These are phyloP conservation scores for Trichoderma virens DNA, from an alignment of 495 filamentous ascomycete genomes.

Conservation along the genomic window DNA sequence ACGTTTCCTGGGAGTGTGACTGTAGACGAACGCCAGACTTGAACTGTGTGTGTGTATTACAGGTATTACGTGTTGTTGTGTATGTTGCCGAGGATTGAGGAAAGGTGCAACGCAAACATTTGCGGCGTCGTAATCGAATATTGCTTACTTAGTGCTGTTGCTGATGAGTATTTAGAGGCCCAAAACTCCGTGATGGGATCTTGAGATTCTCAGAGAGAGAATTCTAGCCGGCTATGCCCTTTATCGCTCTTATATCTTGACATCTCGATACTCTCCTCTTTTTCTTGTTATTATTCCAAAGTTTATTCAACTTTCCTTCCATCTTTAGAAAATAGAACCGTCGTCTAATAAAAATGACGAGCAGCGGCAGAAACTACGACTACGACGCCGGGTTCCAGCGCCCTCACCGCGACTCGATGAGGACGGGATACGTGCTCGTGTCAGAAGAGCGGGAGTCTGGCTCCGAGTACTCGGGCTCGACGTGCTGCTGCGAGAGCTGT, in stretches of 20 bases:
- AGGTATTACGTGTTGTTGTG: not conserved
- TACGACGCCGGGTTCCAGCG: not conserved
- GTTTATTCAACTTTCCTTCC: too few relatives aligned
- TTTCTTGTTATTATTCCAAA: too few relatives aligned
- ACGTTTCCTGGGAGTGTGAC: not conserved
- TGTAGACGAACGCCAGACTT: not conserved
- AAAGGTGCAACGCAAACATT: constrained; percentile 5
- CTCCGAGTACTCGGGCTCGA: not conserved
- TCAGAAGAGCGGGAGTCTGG: not conserved
- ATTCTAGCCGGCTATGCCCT: not conserved
- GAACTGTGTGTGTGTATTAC: not conserved
- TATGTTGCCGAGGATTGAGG: not conserved
- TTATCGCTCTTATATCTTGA: too few relatives aligned
- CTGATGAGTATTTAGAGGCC: not conserved
- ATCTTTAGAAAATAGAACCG: too few relatives aligned
- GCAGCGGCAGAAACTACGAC: not conserved
- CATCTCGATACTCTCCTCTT: too few relatives aligned
- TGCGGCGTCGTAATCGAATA: not conserved
- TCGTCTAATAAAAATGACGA: not conserved
- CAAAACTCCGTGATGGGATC: not conserved
- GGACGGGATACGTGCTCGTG: not conserved
- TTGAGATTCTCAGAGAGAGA: too few relatives aligned
- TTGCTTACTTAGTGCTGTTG: not conserved
- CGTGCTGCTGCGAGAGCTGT: not conserved
- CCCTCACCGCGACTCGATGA: not conserved